These are phyloP conservation scores for Beta macrorhiza DNA, from an alignment of 179 eudicot genomes.

Conservation along the genomic window DNA sequence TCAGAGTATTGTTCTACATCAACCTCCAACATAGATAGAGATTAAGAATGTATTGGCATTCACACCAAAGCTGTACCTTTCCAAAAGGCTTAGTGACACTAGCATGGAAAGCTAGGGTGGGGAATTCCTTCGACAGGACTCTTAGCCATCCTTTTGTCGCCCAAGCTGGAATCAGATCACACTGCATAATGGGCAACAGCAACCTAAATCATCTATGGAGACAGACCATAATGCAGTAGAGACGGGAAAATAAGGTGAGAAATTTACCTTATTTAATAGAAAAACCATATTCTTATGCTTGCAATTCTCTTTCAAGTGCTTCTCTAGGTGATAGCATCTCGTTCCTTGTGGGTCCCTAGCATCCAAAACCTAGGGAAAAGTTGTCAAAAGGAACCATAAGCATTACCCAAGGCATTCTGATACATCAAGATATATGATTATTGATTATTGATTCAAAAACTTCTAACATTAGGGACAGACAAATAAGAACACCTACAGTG, in stretches of 20 bases:
- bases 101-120: conserved; percentile 93
- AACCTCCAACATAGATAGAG: not conserved
- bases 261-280: conserved; percentile 74
- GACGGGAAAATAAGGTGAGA: not conserved
- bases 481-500: not conserved
- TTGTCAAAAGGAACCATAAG: conserved; percentile 2
- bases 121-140: conserved; percentile 73
- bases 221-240: not conserved
- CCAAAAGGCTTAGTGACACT: conserved; percentile 91
- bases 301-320: conserved; percentile 90
- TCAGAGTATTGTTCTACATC: not conserved
- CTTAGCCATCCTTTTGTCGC: conserved; percentile 98
- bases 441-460: not conserved
- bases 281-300: conserved; percentile 87
- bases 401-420: not conserved
- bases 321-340: conserved; percentile 92
- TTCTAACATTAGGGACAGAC: not conserved
- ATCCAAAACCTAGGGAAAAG: conserved; percentile 70
- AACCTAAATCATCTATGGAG: conserved; percentile 4
- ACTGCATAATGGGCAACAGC: conserved; percentile 27
- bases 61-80: conserved; percentile 47
- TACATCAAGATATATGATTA: no score
- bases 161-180: conserved; percentile 97
- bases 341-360: conserved; percentile 98
- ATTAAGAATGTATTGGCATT: not conserved